Conservation (phyloP, 202 grass and related monocot species). For the Musa balbisiana region DNA sequence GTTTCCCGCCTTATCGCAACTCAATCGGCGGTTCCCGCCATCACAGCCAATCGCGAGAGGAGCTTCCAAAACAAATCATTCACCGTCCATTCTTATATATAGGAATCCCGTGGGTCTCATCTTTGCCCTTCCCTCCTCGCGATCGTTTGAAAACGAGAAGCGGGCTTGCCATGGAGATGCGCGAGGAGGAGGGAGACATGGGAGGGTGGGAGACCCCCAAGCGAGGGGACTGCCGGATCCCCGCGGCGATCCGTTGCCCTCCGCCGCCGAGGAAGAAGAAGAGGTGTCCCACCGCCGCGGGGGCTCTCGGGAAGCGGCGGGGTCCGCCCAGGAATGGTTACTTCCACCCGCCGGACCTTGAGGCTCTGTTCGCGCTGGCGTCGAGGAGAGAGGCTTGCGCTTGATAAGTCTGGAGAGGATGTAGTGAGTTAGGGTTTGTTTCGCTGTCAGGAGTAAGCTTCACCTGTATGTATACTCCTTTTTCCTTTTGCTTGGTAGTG, state of each 20-base stretch:
- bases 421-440: too few relatives aligned
- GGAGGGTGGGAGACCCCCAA: conserved; percentile 68
- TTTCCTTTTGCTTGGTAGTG: too few relatives aligned
- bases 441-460: too few relatives aligned
- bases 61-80: neutral
- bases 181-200: neutral
- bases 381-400: conserved; percentile 44
- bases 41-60: neutral
- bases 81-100: neutral
- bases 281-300: neutral
- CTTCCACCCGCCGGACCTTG: conserved; percentile 78
- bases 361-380: conserved; percentile 49
- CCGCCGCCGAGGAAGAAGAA: conserved; percentile 45
- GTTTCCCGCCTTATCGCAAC: neutral
- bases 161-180: neutral
- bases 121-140: neutral
- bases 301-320: conserved; percentile 3
- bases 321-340: conserved; percentile 50
- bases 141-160: neutral
- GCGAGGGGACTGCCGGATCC: conserved; percentile 59
- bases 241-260: conserved; percentile 38
- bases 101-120: neutral
- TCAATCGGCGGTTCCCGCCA: neutral
- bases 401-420: conserved; percentile 2
- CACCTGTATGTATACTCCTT: too few relatives aligned